These are phyloP conservation scores for Fusarium sarcochroum DNA, from an alignment of 2,329 filamentous ascomycete species.

Conservation along the genomic window DNA sequence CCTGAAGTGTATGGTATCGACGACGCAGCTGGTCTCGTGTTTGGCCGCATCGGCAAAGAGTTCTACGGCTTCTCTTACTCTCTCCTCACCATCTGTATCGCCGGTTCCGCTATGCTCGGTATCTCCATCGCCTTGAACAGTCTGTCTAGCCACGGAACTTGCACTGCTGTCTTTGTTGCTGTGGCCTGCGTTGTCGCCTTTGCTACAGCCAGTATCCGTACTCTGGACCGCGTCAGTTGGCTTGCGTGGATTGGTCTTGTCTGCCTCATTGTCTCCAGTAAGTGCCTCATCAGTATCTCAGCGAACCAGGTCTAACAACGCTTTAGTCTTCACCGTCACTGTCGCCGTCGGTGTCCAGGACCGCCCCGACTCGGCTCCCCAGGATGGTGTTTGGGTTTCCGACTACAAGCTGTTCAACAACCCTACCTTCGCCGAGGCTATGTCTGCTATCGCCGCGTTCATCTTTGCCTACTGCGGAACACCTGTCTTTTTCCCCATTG, in stretches of 20 bases:
- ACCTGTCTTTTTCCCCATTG: slow-evolving; percentile 53
- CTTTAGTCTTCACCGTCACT: slow-evolving; percentile 37
- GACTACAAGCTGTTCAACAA: slow-evolving; percentile 52
- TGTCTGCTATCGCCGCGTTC: slow-evolving; percentile 52
- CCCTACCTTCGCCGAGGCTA: slow-evolving; percentile 52
- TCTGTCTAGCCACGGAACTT: slow-evolving; percentile 55
- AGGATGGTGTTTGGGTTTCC: slow-evolving; percentile 47
- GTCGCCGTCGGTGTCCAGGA: slow-evolving; percentile 43
- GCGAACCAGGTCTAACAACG: not conserved
- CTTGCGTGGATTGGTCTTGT: slow-evolving; percentile 50
- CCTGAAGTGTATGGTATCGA: slow-evolving; percentile 67
- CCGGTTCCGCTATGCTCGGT: slow-evolving; percentile 45
- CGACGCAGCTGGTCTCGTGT: slow-evolving; percentile 64
- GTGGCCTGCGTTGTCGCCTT: slow-evolving; percentile 51
- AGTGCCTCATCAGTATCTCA: fast-evolving
- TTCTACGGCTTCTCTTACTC: slow-evolving; percentile 56
- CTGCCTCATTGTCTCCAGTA: slow-evolving; percentile 35
- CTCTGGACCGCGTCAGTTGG: slow-evolving; percentile 52
- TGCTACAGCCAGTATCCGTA: slow-evolving; percentile 51
- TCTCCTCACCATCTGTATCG: slow-evolving; percentile 52
- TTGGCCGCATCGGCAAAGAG: slow-evolving; percentile 61
- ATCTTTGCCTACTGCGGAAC: slow-evolving; percentile 58
- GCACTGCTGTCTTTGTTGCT: slow-evolving; percentile 58
- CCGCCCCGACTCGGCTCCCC: slow-evolving; percentile 35
- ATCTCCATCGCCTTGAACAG: slow-evolving; percentile 59